Evolutionary conservation across 257 asterid species (phyloP), one percentile per base, ranked within the genome.

Genomic region (Perilla frutescens): DNA sequence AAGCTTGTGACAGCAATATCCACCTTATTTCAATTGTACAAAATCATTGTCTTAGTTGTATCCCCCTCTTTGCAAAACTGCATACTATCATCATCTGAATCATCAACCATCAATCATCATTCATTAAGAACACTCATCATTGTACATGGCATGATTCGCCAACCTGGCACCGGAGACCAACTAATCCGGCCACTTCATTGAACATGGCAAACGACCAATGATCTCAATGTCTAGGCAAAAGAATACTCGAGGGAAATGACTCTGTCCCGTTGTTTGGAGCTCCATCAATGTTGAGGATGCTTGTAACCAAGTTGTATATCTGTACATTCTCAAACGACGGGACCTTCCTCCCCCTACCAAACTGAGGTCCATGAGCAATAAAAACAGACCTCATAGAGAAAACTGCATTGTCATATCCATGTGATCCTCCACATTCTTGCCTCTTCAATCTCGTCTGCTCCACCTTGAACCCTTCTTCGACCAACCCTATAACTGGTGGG

Each of bases 351-450:
- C 92, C 91, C 80, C 84, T 73, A 3, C 82, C 90, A 58, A 91
- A 84, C 67, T 55, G 87, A 71, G 97, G 97, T 26, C 97, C 97
- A 74, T 87, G 97, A 61, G 76, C 97, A 54, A 86, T 70, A 70
- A 91, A 91, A 45, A 91, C 83, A 49, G 86, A 75, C 81, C 97
- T 87, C 96, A 91, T 89, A 20, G 97, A 91, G 83, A 89, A 89
- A 62, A 81, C 67, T 0, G 84, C 88, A 70, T 89, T 91, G 65
- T 91, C 96, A 67, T 89, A 91, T 4, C 97, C 97, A 81, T 91
- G 97, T 1, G 90, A 77, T 56, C 97, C 97, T 74, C 97, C 97
- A 68, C 97, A 91, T 68, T 91, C 96, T 79, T 79, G 84, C 70
- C 62, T 79, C 53, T 10, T 75, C 2, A 77, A 57, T 49, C 82